Evolutionary conservation across 495 filamentous ascomycete species (phyloP), one percentile per base, ranked within the genome.

Genomic region (Penicillium bovifimosum): DNA sequence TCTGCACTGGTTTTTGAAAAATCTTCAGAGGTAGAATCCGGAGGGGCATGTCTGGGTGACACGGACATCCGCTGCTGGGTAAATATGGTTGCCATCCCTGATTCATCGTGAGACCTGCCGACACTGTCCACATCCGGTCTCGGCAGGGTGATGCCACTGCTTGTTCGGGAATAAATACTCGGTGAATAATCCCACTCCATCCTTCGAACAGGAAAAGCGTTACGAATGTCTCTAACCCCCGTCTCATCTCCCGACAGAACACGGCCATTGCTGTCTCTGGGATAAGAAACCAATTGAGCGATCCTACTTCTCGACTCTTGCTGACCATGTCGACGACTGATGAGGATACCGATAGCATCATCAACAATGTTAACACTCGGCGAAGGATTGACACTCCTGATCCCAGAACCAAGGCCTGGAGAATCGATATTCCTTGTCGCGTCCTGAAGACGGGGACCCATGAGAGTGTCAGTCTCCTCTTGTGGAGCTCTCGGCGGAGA

Each of bases 111-210:
- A 4, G 43, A n/a, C 6, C 59, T 59, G 1, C 60, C 41, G 52
- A 27, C 58, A 20, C 20, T 40, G n/a, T n/a, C n/a, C 33, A 48
- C 35, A 41, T 54, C 13, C n/a, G 53, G 42, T 32, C 64, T 62
- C 0, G 49, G 50, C 7, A 70, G 70, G 5, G 73, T 71, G 26
- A 72, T 56, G 18, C 75, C 79, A 48, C 73, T 73, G 26, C 76
- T 77, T 8, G 75, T 76, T 54, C 79, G 70, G 11, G 80, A 84
- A 66, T 84, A 84, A 2, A 81, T 48, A 49, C 81, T 84, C 3
- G 75, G 74, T 14, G 76, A 74, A 56, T 38, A 14, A 4, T 41
- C 43, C 7, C 29, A 29, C 35, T n/a, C n/a, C n/a, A n/a, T n/a
- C n/a, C n/a, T n/a, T 24, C 20, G 2, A 2, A 24, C 20, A 24